Base-by-base conservation (phyloP, 1,284 basidiomycete genomes). In the Microbotryum intermedium region DNA sequence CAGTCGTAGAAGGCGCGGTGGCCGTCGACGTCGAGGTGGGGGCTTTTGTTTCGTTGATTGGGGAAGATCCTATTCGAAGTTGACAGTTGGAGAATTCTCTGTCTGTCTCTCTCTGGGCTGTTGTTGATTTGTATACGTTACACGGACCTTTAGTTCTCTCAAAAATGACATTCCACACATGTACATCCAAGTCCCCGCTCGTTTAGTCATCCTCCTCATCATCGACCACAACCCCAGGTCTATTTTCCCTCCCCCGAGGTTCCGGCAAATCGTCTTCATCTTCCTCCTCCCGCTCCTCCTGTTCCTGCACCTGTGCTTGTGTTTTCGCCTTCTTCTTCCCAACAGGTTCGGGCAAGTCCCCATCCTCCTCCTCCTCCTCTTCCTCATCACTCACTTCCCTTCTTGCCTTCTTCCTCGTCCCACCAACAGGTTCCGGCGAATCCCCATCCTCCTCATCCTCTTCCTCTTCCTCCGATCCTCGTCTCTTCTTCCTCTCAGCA, bases 251-350 rank as follows among this genome's bases (percentile, higher is more conserved):
- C 11, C 53, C 46, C 21, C 53, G 43, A 21, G 44, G 13, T 25
- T 53, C 30, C 3, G 51, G 51, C 45, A 49, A 26, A 29, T 53
- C 57, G 4, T 53, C 30, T 20, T 56, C 57, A 29, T 47, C 50
- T 30, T 50, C 55, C 9, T 39, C n/a, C n/a, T n/a, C n/a, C n/a
- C n/a, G n/a, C 23, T 57, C 61, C 30, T 55, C 62, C 4, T 53
- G 50, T 1, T 50, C 61, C 9, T 30, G 53, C 11, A 43, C 21
- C n/a, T 23, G 10, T 6, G n/a, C 53, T 16, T 25, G 42, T 46
- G 43, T 28, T 44, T 43, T 21, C 46, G n/a, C 50, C 57, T 59
- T 63, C 29, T 34, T 46, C 25, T 47, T 50, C 3, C 26, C 20
- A 9, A 52, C 18, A 26, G 56, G n/a, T 11, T 59, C 62, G 11